A percentile compares a stretch with the other conserved stretches of the same genome.
Conservation (phyloP, 805 yeast species). For the Candida golubevii region DNA sequence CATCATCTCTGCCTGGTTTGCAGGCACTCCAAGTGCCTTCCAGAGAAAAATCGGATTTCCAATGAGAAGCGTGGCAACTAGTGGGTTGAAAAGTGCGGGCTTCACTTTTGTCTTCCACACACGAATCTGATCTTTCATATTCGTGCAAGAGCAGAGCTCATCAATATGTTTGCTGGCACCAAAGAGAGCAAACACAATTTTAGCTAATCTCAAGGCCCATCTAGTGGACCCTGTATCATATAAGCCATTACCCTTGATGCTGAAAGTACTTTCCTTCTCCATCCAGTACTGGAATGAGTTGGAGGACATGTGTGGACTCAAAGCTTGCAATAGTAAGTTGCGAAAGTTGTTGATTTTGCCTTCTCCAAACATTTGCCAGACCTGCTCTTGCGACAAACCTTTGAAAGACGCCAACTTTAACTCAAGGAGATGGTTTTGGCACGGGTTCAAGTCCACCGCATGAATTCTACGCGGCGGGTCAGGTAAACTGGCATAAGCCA, state of each 20-base stretch:
- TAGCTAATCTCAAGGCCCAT: conserved; percentile 76
- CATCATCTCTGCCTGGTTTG: conserved; percentile 79
- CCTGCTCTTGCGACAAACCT: conserved; percentile 47
- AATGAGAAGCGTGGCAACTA: conserved; percentile 60
- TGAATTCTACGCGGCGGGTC: conserved; percentile 74
- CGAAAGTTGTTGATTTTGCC: conserved; percentile 52
- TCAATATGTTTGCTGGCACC: conserved; percentile 52
- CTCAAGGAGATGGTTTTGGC: conserved; percentile 77
- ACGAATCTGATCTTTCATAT: conserved; percentile 56
- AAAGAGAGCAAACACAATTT: conserved; percentile 51
- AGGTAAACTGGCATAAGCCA: conserved; percentile 68
- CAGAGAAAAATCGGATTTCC: conserved; percentile 85
- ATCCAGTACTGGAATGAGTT: conserved; percentile 81
- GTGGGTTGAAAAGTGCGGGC: conserved; percentile 68
- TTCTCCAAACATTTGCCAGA: conserved; percentile 75
- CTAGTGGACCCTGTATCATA: conserved; percentile 82
- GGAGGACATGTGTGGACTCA: conserved; percentile 71
- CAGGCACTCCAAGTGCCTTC: conserved; percentile 89
- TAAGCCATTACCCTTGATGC: conserved; percentile 52
- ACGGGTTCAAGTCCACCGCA: conserved; percentile 81
- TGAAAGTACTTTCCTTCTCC: conserved; percentile 55
- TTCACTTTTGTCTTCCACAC: conserved; percentile 62
- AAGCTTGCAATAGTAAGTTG: conserved; percentile 40
- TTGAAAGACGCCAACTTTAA: conserved; percentile 70
- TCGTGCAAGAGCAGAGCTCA: conserved; percentile 51